Conservation (phyloP, 1,284 basidiomycete species). For the Paramarasmius palmivorus region DNA sequence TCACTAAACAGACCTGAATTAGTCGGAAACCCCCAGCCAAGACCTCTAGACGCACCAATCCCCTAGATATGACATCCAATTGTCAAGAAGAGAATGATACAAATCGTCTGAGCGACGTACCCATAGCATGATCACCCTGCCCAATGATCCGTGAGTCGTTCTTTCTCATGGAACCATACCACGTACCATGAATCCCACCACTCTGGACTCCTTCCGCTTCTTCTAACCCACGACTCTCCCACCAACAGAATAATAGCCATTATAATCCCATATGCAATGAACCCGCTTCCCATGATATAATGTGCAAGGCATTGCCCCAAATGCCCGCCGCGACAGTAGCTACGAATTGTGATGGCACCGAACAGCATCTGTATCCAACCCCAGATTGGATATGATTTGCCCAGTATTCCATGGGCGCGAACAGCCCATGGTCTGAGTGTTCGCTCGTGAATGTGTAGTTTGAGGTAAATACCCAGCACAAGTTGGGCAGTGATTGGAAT, state of each 20-base stretch:
- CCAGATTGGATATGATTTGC: slow-evolving; percentile 84
- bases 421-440: slow-evolving; percentile 77
- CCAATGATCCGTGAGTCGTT: slow-evolving; percentile 1
- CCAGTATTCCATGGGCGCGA: slow-evolving; percentile 76
- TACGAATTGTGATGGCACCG: slow-evolving; percentile 63
- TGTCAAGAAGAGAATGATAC: neutral
- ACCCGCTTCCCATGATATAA: slow-evolving; percentile 90
- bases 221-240: slow-evolving; percentile 82
- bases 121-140: slow-evolving; percentile 82
- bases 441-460: slow-evolving; percentile 87
- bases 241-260: slow-evolving; percentile 83
- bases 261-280: slow-evolving; percentile 85
- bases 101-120: slow-evolving; percentile 41
- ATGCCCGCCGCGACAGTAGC: slow-evolving; percentile 70
- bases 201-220: slow-evolving; percentile 78
- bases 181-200: slow-evolving; percentile 81
- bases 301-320: slow-evolving; percentile 87
- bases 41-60: slow-evolving; percentile 42
- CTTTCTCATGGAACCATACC: slow-evolving; percentile 10
- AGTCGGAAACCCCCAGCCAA: neutral
- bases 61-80: slow-evolving; percentile 40
- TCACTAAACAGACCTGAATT: slow-evolving; percentile 48
- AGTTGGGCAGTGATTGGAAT: slow-evolving; percentile 71
- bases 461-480: slow-evolving; percentile 84
- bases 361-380: slow-evolving; percentile 89